Percentiles rank a stretch among this genome's conserved stretches.
Evolutionary conservation across 306 rosid genomes (phyloP).

Genomic region (Medicago lupulina): DNA sequence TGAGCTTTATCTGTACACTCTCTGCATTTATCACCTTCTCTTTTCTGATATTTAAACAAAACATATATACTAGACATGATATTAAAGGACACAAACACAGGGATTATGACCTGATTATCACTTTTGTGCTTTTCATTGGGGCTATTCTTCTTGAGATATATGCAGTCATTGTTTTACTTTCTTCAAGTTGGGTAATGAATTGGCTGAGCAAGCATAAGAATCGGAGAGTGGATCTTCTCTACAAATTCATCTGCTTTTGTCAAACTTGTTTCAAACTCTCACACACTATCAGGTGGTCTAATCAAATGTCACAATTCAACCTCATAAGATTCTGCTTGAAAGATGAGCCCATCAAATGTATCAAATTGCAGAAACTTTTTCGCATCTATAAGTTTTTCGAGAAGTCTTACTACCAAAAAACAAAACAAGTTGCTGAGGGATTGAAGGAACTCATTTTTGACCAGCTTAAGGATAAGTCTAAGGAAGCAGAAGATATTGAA

Average conservation of each 20-base stretch:
- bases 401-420: slow-evolving; percentile 8
- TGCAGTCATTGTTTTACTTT: slow-evolving; percentile 30
- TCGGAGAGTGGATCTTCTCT: background rate
- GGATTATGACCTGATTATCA: slow-evolving; percentile 8
- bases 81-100: background rate
- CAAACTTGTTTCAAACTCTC: background rate
- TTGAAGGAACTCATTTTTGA: slow-evolving; percentile 41
- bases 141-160: slow-evolving; percentile 49
- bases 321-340: slow-evolving; percentile 21
- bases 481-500: background rate
- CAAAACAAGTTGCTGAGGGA: background rate
- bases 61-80: background rate
- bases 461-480: slow-evolving; percentile 17
- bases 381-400: background rate
- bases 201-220: slow-evolving; percentile 37
- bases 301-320: slow-evolving; percentile 43
- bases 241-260: background rate
- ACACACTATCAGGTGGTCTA: slow-evolving; percentile 41
- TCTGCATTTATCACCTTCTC: slow-evolving; percentile 24
- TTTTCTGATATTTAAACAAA: background rate
- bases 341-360: background rate
- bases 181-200: slow-evolving; percentile 42
- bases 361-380: background rate
- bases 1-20: slow-evolving; percentile 10
- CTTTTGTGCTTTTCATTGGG: slow-evolving; percentile 38